A percentile compares a stretch with the other conserved stretches of the same genome.
phyloP scores from a whole-genome alignment of 2,329 filamentous ascomycete genomes.

The Exophiala bonariae region DNA sequence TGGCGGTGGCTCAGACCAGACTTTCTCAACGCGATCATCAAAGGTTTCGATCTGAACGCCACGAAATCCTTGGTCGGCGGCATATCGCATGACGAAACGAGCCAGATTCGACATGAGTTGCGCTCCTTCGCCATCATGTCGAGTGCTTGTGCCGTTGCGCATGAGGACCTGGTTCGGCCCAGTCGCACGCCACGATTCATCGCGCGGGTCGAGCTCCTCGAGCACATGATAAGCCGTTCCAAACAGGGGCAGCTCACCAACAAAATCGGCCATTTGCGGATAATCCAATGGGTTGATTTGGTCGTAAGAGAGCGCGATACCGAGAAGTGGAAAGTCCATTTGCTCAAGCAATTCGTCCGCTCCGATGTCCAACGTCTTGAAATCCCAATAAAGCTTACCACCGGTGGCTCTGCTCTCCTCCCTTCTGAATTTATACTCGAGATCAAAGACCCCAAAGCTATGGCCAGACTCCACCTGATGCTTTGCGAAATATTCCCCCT shows the following conservation, averaged over 20 bases:
- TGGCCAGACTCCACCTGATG: slow-evolving; percentile 37
- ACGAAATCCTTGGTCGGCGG: slow-evolving; percentile 32
- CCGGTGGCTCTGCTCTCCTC: slow-evolving; percentile 30
- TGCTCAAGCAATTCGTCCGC: slow-evolving; percentile 23
- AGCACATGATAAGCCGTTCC: slow-evolving; percentile 16
- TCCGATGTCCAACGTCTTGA: slow-evolving; percentile 9
- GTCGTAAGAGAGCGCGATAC: slow-evolving; percentile 39
- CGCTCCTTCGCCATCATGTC: slow-evolving; percentile 36
- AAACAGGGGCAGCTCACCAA: slow-evolving; percentile 18
- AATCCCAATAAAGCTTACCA: slow-evolving; percentile 25
- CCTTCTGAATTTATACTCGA: slow-evolving; percentile 37
- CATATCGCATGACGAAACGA: slow-evolving; percentile 40
- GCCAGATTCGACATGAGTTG: slow-evolving; percentile 36
- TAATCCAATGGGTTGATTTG: slow-evolving; percentile 24
- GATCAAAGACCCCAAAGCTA: slow-evolving; percentile 42
- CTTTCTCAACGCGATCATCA: slow-evolving; percentile 22
- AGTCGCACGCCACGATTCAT: slow-evolving; percentile 32
- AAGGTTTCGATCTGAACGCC: slow-evolving; percentile 39
- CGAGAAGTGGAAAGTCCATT: slow-evolving; percentile 43
- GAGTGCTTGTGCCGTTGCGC: slow-evolving; percentile 39
- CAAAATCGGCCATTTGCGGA: slow-evolving; percentile 24
- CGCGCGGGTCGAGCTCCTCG: slow-evolving; percentile 15
- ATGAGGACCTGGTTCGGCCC: slow-evolving; percentile 33
- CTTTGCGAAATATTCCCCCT: slow-evolving; percentile 32
- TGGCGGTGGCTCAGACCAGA: slow-evolving; percentile 24